Evolutionary conservation across 805 yeast genomes (phyloP).

Genomic region (Kuraishia ogatae): DNA sequence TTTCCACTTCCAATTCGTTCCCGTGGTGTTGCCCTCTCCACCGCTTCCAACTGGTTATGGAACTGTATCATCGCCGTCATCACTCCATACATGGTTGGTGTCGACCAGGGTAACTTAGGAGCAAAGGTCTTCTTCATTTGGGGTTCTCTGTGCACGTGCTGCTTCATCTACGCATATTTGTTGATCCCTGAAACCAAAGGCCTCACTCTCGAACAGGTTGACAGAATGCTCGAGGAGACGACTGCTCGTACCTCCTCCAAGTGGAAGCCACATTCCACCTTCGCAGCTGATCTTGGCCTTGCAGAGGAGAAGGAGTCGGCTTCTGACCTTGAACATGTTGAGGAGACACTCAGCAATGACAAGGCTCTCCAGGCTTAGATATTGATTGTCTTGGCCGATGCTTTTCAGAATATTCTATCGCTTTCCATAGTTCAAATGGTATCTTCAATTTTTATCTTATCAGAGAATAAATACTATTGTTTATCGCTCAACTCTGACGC

Average conservation of each 20-base stretch:
- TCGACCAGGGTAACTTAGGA: slow-evolving; percentile 52
- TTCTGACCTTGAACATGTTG: not conserved
- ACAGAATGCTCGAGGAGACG: slow-evolving; percentile 31
- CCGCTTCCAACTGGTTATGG: slow-evolving; percentile 75
- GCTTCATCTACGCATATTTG: slow-evolving; percentile 63
- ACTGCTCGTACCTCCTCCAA: slow-evolving; percentile 23
- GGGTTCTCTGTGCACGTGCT: slow-evolving; percentile 38
- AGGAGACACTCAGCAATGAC: not conserved
- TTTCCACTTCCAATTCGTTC: slow-evolving; percentile 72
- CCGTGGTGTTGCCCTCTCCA: slow-evolving; percentile 60
- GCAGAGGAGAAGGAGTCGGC: slow-evolving; percentile 8
- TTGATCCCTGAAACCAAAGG: slow-evolving; percentile 76
- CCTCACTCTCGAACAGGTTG: slow-evolving; percentile 74
- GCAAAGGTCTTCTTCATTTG: slow-evolving; percentile 65
- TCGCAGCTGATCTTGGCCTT: slow-evolving; percentile 19
- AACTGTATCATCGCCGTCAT: slow-evolving; percentile 72
- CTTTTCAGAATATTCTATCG: not conserved
- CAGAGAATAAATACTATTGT: not conserved
- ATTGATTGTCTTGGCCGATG: not conserved
- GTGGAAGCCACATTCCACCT: slow-evolving; percentile 26
- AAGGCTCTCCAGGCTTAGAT: not conserved
- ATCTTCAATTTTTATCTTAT: not conserved
- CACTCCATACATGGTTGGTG: slow-evolving; percentile 65
- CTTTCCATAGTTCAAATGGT: not conserved
- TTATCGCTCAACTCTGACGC: not conserved